These are phyloP conservation scores for Plasmodium adleri DNA, from an alignment of 169 alveolate species.

Conservation along the genomic window DNA sequence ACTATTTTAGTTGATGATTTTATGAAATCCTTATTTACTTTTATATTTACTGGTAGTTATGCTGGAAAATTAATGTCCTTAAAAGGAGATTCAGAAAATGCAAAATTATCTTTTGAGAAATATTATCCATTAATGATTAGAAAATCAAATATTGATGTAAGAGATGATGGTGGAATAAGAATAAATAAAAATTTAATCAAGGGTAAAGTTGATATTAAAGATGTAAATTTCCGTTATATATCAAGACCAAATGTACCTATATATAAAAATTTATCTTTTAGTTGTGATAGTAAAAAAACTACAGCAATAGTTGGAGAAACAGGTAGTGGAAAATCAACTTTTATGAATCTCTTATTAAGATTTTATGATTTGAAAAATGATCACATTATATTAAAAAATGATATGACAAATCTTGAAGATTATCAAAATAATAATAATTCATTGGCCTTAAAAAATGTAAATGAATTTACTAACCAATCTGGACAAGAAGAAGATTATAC, in stretches of 20 bases:
- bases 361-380: slow-evolving; percentile 90
- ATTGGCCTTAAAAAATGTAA: slow-evolving; percentile 10
- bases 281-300: slow-evolving; percentile 75
- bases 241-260: slow-evolving; percentile 74
- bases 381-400: slow-evolving; percentile 79
- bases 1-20: slow-evolving; percentile 48
- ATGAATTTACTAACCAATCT: background rate
- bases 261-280: slow-evolving; percentile 72
- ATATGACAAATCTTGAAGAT: background rate
- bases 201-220: slow-evolving; percentile 47
- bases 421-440: background rate
- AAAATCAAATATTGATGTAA: slow-evolving; percentile 53
- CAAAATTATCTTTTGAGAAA: slow-evolving; percentile 40
- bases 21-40: slow-evolving; percentile 66
- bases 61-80: slow-evolving; percentile 75
- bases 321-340: slow-evolving; percentile 96
- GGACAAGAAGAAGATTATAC: slow-evolving; percentile 3
- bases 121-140: slow-evolving; percentile 65
- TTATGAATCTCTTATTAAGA: slow-evolving; percentile 90
- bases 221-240: slow-evolving; percentile 54
- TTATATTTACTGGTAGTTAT: slow-evolving; percentile 72
- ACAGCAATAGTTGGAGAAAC: slow-evolving; percentile 95
- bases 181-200: slow-evolving; percentile 23
- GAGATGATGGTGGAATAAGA: slow-evolving; percentile 69
- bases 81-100: slow-evolving; percentile 66